phyloP scores from a whole-genome alignment of 176 grass and related monocot genomes.

The Poa pratensis region DNA sequence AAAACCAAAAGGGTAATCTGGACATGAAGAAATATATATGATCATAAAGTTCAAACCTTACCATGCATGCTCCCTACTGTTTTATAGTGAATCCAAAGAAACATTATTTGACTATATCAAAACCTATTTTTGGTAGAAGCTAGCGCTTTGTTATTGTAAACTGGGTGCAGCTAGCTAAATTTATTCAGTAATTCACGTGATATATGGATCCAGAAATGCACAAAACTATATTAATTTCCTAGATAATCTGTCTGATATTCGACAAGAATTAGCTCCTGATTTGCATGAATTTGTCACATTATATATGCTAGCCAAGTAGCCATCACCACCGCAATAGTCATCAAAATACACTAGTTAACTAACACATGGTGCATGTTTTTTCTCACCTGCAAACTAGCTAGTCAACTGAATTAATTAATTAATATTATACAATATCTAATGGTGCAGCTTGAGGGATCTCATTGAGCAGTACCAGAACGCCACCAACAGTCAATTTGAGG shows the following conservation, averaged over 20 bases:
- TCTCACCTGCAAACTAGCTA: not conserved
- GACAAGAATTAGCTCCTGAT: not conserved
- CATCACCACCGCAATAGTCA: not conserved
- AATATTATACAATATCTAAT: not conserved
- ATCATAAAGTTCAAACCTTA: not conserved
- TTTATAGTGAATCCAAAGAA: not conserved
- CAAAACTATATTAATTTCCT: not conserved
- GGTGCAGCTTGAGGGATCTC: constrained; percentile 68
- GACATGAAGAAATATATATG: not conserved
- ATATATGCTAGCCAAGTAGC: not conserved
- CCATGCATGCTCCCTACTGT: not conserved
- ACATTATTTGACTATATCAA: not conserved
- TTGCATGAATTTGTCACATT: not conserved
- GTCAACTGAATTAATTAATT: not conserved
- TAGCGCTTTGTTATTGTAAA: not conserved
- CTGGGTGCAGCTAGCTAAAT: not conserved
- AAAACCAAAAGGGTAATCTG: not conserved
- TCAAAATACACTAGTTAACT: not conserved
- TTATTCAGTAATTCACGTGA: not conserved
- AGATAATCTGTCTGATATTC: not conserved
- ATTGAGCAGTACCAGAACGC: constrained; percentile 77
- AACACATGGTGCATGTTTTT: not conserved
- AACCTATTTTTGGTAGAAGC: not conserved
- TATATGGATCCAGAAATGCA: not conserved
- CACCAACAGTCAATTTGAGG: constrained; percentile 70